phyloP scores from a whole-genome alignment of 352 stramenopile species.

The Phytophthora sp. region DNA sequence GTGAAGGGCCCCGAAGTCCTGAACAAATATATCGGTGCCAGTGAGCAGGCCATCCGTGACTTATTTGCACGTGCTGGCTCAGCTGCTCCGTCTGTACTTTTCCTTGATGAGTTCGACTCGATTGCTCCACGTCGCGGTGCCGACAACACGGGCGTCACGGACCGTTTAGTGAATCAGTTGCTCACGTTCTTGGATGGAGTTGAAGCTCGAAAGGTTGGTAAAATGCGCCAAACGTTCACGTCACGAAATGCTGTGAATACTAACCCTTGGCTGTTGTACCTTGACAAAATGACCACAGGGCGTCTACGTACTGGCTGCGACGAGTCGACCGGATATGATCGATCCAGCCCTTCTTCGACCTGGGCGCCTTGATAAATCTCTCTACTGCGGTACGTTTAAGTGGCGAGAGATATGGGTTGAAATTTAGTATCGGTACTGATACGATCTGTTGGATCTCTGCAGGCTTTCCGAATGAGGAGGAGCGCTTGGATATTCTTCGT shows the following conservation, averaged over 20 bases:
- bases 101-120: constrained; percentile 95
- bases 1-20: constrained; percentile 91
- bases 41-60: constrained; percentile 90
- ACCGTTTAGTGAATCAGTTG: constrained; percentile 98
- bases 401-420: neutral
- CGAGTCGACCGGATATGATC: constrained; percentile 97
- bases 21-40: constrained; percentile 92
- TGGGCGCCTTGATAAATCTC: constrained; percentile 94
- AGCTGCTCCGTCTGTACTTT: constrained; percentile 81
- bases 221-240: neutral
- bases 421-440: neutral
- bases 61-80: constrained; percentile 81
- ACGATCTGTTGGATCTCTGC: constrained; percentile 11
- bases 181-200: constrained; percentile 98
- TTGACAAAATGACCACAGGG: constrained; percentile 42
- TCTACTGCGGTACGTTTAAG: constrained; percentile 81
- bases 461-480: constrained; percentile 85
- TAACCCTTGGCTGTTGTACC: neutral
- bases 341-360: constrained; percentile 94
- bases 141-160: constrained; percentile 95
- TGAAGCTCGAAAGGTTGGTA: constrained; percentile 80
- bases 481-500: constrained; percentile 83
- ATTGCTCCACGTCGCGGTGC: constrained; percentile 93
- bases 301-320: constrained; percentile 96
- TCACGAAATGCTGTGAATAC: neutral